Base-by-base conservation (phyloP, 2,329 filamentous ascomycete species). In the Colletotrichum gigasporum region DNA sequence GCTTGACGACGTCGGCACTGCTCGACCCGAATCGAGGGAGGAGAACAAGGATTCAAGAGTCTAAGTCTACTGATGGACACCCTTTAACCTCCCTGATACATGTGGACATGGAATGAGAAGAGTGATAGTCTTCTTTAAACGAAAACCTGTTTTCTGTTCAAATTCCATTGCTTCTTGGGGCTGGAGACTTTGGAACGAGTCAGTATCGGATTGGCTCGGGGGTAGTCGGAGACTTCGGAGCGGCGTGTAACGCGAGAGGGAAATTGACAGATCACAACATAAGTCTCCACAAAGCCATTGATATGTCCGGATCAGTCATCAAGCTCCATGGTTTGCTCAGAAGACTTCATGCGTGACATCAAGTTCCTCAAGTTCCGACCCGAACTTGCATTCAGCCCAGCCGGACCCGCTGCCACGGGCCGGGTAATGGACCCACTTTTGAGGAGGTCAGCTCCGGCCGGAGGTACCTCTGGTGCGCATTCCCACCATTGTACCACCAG, bases 1-100 rank as follows among this genome's bases (percentile, higher is more conserved):
- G 8, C 61, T 64, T 2, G 61, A 64, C 14, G 61, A 61, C 20
- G 16, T 54, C 3, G 28, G 35, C n/a, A n/a, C n/a, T 4, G 9
- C 54, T 4, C 55, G 48, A 5, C 22, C 26, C 3, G 54, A 11
- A 1, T 50, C 44, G 30, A 14, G 18, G 24, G 47, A 60, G 10
- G 10, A 34, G 22, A 22, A 18, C 18, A 5, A 16, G 28, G 28
- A 61, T 8, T 7, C 48, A 3, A 54, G 60, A 32, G 55, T 59
- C 2, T 60, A 24, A 47, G 55, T 59, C 2, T 60, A 24, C 39
- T 16, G 4, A 3, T 3, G 16, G 35, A 39, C 18, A 16, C 35
- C 12, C n/a, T 3, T 18, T 8, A 5, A 16, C n/a, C n/a, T n/a
- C n/a, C n/a, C n/a, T n/a, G n/a, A n/a, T n/a, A n/a, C n/a, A n/a